phyloP scores from a whole-genome alignment of 768 basidiomycete species.

The Mycena rosella region DNA sequence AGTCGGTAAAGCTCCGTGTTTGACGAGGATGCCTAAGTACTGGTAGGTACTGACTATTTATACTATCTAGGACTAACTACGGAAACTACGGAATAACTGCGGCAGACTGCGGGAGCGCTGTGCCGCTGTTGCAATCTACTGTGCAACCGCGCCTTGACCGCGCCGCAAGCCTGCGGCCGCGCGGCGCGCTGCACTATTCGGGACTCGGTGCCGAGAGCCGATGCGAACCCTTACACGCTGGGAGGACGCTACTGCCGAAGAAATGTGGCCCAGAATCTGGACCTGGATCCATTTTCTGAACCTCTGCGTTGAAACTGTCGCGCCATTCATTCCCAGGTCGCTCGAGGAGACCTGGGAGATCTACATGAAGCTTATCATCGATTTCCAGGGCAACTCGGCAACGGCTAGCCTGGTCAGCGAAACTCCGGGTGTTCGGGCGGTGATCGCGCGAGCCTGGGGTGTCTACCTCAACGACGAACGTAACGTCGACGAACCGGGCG shows the following conservation, averaged over 20 bases:
- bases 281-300: conserved; percentile 5
- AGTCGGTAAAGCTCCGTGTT: no score
- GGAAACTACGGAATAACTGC: no score
- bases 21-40: no score
- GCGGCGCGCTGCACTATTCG: no score
- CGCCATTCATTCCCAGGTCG: conserved; percentile 1
- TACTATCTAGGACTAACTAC: no score
- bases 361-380: conserved; percentile 1
- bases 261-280: conserved; percentile 8
- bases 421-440: conserved; percentile 7
- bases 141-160: no score
- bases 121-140: no score
- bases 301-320: conserved; percentile 1
- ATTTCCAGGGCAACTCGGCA: neutral
- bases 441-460: neutral
- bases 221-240: no score
- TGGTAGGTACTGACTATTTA: no score
- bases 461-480: neutral
- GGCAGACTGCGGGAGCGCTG: no score
- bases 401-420: neutral
- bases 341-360: neutral
- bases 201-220: no score
- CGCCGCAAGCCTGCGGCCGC: no score
- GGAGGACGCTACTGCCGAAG: conserved; percentile 2
- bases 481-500: neutral